Conservation (phyloP, 1,284 basidiomycete genomes). For the Boletus sp. region DNA sequence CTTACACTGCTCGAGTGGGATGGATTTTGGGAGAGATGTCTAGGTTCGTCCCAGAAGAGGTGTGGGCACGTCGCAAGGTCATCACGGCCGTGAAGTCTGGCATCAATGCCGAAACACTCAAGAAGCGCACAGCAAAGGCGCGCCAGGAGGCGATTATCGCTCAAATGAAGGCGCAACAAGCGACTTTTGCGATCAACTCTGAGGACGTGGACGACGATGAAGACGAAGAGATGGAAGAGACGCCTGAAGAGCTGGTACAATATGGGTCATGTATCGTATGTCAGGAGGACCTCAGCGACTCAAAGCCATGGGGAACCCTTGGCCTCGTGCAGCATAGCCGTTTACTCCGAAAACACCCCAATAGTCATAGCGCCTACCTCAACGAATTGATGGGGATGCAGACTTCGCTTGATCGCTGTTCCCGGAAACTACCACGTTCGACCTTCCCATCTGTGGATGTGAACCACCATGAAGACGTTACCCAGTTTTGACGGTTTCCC, state of each 20-base stretch:
- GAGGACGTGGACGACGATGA: conserved; percentile 60
- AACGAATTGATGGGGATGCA: conserved; percentile 76
- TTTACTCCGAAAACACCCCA: conserved; percentile 79
- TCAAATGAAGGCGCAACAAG: conserved; percentile 91
- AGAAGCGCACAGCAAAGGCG: conserved; percentile 81
- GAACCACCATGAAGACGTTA: conserved; percentile 53
- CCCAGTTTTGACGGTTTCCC: conserved; percentile 76
- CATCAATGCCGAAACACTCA: conserved; percentile 65
- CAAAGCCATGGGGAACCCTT: conserved; percentile 85
- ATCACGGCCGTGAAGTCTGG: conserved; percentile 44
- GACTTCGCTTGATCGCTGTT: conserved; percentile 66
- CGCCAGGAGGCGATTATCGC: conserved; percentile 90
- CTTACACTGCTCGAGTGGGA: conserved; percentile 68
- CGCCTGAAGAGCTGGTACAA: conserved; percentile 53
- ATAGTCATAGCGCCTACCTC: conserved; percentile 69
- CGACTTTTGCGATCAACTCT: conserved; percentile 79
- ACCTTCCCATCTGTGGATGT: conserved; percentile 60
- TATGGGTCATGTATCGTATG: conserved; percentile 97
- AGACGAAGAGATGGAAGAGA: conserved; percentile 59
- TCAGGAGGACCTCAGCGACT: conserved; percentile 86
- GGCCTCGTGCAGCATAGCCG: conserved; percentile 91
- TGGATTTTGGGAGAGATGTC: conserved; percentile 77
- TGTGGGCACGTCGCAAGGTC: conserved; percentile 53
- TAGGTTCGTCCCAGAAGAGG: conserved; percentile 55
- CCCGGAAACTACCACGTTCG: conserved; percentile 25